Base-by-base conservation (phyloP, 352 stramenopile genomes). In the Blastocystis sp. region DNA sequence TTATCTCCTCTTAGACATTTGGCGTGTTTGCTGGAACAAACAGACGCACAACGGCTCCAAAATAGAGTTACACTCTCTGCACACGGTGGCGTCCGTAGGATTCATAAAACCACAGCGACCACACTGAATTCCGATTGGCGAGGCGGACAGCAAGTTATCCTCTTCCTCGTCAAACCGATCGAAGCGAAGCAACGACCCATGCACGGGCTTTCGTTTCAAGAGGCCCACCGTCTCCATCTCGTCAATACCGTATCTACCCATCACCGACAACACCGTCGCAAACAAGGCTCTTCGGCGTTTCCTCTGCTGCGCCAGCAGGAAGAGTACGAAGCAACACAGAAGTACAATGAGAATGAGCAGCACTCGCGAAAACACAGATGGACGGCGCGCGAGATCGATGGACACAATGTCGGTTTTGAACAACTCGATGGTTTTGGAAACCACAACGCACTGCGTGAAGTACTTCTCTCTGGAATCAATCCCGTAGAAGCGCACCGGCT, bases 221-320 rank as follows among this genome's bases (percentile, higher is more conserved):
- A 81, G 35, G 39, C 13, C 24, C 21, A 81, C 71, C 29, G 24
- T 37, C 37, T 81, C 71, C 33, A 45, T 21, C 13, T 81, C 71
- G 66, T 81, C 71, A 19, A 62, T 35, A 3, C 66, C 39, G 50
- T 67, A 81, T 19, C 71, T 81, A 81, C 4, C 6, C 9, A 31
- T 81, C 12, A 81, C 3, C 0, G 26, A 16, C 37, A n/a, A 37
- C 9, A 9, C n/a, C n/a, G n/a, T n/a, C n/a, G n/a, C n/a, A n/a
- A n/a, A n/a, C n/a, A n/a, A n/a, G n/a, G n/a, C n/a, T n/a, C n/a
- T n/a, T n/a, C n/a, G n/a, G n/a, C n/a, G n/a, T n/a, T n/a, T n/a
- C n/a, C n/a, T n/a, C n/a, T n/a, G n/a, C n/a, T n/a, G n/a, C n/a
- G n/a, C 19, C 10, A 63, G 55, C 6, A 81, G 24, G 35, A 65